Evolutionary conservation across 441 rosid species (phyloP).

Genomic region (Jatropha podagrica): DNA sequence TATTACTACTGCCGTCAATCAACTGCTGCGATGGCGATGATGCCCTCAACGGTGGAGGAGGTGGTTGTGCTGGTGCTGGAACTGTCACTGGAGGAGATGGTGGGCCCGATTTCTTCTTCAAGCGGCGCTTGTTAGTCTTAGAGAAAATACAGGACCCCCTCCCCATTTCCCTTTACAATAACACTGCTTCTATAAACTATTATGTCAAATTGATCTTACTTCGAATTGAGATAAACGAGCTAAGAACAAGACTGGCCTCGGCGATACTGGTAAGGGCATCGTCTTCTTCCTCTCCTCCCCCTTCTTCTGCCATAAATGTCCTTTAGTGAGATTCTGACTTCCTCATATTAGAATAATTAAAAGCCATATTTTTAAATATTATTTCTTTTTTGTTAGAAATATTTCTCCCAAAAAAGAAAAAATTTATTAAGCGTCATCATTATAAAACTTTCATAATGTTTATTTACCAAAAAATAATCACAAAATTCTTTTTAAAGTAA

Average conservation of each 20-base stretch:
- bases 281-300: background rate
- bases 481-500: too few species aligned
- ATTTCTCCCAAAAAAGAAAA: background rate
- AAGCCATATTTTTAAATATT: background rate
- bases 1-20: slow-evolving; percentile 9
- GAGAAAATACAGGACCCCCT: slow-evolving; percentile 45
- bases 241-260: background rate
- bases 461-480: too few species aligned
- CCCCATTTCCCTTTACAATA: slow-evolving; percentile 42
- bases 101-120: slow-evolving; percentile 42
- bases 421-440: too few species aligned
- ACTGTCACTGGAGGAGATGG: slow-evolving; percentile 23
- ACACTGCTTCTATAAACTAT: too few species aligned
- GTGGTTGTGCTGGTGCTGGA: slow-evolving; percentile 24
- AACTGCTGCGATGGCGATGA: slow-evolving; percentile 23
- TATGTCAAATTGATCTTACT: background rate
- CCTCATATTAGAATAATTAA: background rate
- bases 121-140: slow-evolving; percentile 49
- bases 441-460: too few species aligned
- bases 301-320: slow-evolving; percentile 3
- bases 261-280: background rate
- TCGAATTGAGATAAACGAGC: background rate
- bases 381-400: background rate
- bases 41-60: slow-evolving; percentile 33
- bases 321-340: background rate